phyloP scores from a whole-genome alignment of 2,329 filamentous ascomycete species.

The Pyricularia sp. region DNA sequence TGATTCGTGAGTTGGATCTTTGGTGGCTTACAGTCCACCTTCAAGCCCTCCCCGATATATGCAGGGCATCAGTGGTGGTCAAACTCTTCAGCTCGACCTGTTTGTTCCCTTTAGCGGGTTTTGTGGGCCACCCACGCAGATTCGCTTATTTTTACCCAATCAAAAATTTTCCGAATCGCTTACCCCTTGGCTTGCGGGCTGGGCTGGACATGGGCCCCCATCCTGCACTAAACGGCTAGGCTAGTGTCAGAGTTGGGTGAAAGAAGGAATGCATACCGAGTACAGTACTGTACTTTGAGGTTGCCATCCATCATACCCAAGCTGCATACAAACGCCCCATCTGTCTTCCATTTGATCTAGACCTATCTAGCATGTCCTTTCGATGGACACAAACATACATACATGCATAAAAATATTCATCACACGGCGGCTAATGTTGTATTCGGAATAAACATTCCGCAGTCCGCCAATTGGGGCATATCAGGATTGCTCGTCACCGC shows the following conservation, averaged over 20 bases:
- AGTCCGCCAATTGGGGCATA: background rate
- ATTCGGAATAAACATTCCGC: background rate
- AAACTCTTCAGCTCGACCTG: background rate
- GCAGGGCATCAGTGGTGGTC: background rate
- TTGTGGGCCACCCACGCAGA: background rate
- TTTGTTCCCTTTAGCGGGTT: background rate
- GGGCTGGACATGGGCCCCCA: background rate
- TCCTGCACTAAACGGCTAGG: background rate
- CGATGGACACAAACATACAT: background rate
- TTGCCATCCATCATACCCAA: background rate
- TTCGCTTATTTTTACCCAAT: conserved; percentile 26
- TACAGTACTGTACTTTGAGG: background rate
- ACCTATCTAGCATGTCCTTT: background rate
- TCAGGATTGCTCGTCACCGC: background rate
- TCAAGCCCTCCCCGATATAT: background rate
- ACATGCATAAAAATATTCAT: background rate
- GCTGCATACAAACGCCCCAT: background rate
- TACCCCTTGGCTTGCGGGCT: conserved; percentile 11
- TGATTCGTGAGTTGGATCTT: background rate
- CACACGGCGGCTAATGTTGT: background rate
- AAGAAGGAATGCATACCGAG: background rate
- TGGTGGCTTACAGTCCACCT: background rate
- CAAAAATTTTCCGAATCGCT: conserved; percentile 22
- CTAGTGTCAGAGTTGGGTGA: background rate
- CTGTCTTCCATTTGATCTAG: too few relatives aligned